Evolutionary conservation across 2,329 filamentous ascomycete genomes (phyloP), one percentile per base, ranked within the genome.

Genomic region (Ophiostoma novo-ulmi): DNA sequence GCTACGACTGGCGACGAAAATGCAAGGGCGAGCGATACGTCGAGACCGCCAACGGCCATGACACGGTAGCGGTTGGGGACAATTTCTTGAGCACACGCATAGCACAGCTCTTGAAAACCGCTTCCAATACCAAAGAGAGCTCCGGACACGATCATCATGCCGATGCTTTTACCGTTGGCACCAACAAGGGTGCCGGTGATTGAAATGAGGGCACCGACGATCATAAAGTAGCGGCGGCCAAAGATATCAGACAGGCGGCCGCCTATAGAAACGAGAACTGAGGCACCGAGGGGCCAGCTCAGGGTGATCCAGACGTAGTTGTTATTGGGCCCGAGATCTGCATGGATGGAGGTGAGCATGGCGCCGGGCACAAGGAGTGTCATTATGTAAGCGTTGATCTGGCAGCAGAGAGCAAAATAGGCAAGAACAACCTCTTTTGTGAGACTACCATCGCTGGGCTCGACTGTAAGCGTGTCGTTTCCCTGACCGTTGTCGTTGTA

Each of bases 61-160:
- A 72, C 69, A 10, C 71, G 71, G 41, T 70, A 71, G 26, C 68
- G 70, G 68, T 72, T 72, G 41, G 71, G 71, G 38, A 72, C 71
- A 20, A 72, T 71, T 41, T 72, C 71, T 35, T 71, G 70, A 1
- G 58, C 70, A 31, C 70, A 72, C 14, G 68, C 68, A 20, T 71
- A 85, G 74, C 85, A 85, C 74, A 72, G 71, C 69, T 72, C 69
- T 48, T 72, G 71, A 26, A 72, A 70, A 22, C 69, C 71, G 22
- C 69, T 70, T 58, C 71, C 71, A 20, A 72, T n/a, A 14, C 71
- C 71, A 31, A 72, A 69, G 41, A 72, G 69, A 10, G 69, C 71
- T 2, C 71, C 69, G 14, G 71, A 70, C 3, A 36, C 71, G 38
- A 72, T 70, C 69, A 72, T 72, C 69, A 69, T 70, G 44, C 39